Conservation (phyloP, 371 early-diverging fungal genomes). For the Mucor piriformis region DNA sequence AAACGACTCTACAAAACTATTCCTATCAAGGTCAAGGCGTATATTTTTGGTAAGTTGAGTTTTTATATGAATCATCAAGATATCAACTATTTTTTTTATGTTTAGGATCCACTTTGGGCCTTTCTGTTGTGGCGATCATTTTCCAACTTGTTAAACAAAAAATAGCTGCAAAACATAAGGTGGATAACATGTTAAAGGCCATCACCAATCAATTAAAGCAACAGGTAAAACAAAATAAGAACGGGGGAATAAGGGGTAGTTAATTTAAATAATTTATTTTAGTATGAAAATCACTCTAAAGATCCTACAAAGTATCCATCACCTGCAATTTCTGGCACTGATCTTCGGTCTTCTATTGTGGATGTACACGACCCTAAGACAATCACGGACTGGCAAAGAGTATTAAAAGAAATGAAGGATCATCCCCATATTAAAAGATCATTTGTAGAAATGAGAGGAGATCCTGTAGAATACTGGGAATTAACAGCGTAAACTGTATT, state of each 20-base stretch:
- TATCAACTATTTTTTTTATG: not conserved
- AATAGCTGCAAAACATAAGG: conserved; percentile 8
- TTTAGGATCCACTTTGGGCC: not conserved
- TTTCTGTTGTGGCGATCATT: no score
- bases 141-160: not conserved
- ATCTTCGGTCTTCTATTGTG: conserved; percentile 8
- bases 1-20: conserved; percentile 6
- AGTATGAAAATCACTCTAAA: conserved; percentile 18
- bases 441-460: conserved; percentile 20
- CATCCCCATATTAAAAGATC: conserved; percentile 21
- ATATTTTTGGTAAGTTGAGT: conserved; percentile 14
- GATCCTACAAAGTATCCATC: conserved; percentile 1
- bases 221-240: conserved; percentile 7
- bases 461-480: conserved; percentile 29
- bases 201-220: conserved; percentile 4
- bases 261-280: not conserved
- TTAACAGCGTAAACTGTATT: no score
- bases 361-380: conserved; percentile 17
- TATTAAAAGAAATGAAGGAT: conserved; percentile 3
- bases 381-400: conserved; percentile 20
- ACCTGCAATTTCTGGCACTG: conserved; percentile 11
- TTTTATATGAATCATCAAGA: no score
- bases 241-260: not conserved
- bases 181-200: conserved; percentile 5
- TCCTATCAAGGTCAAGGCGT: conserved; percentile 4